These are phyloP conservation scores for Malus asiatica DNA, from an alignment of 306 rosid genomes.

Conservation along the genomic window DNA sequence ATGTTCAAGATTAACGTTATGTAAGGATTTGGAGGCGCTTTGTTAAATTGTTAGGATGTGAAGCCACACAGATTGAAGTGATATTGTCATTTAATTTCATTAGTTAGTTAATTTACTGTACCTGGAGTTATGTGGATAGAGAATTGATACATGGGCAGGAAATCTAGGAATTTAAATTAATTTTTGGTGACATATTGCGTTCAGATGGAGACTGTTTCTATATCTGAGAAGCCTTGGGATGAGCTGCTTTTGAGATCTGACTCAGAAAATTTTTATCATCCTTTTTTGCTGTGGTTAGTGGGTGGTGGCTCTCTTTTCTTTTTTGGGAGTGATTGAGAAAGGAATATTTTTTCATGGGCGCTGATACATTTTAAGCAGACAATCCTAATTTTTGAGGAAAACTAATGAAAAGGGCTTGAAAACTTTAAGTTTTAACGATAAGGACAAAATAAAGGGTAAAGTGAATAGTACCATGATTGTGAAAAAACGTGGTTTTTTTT, in stretches of 20 bases:
- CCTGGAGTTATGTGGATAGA: background rate
- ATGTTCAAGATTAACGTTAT: background rate
- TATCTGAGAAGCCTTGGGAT: background rate
- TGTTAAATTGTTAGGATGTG: constrained; percentile 4
- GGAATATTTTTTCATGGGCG: background rate
- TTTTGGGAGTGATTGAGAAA: too few species aligned
- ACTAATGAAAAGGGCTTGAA: too few species aligned
- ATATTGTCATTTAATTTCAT: background rate
- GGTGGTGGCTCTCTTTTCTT: too few species aligned
- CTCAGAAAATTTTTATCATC: background rate
- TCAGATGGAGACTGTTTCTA: background rate
- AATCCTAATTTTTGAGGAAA: background rate
- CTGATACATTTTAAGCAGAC: background rate
- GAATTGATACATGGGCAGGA: background rate
- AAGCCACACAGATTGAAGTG: background rate
- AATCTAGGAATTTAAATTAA: too few species aligned
- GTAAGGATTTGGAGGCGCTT: background rate
- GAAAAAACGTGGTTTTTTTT: too few species aligned
- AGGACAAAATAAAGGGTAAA: too few species aligned
- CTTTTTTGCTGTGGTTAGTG: too few species aligned
- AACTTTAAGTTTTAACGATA: too few species aligned
- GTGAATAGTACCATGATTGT: too few species aligned
- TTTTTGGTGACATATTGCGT: background rate
- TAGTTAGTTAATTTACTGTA: background rate
- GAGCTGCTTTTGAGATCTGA: background rate